Conservation (phyloP, 78 protist genomes). For the Dictyostelium capitatum region DNA sequence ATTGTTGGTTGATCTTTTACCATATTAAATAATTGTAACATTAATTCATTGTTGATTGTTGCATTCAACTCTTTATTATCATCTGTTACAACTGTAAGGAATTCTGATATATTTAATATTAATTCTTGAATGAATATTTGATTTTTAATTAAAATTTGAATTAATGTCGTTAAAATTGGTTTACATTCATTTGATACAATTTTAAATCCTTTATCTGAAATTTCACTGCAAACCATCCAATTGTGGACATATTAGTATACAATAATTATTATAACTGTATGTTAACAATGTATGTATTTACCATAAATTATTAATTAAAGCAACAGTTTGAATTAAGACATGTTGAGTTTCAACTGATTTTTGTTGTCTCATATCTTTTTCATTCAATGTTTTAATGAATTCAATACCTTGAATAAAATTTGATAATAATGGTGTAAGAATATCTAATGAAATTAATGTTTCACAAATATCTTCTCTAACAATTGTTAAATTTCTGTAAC, state of each 20-base stretch:
- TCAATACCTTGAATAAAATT: conserved; percentile 17
- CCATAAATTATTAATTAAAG: conserved; percentile 54
- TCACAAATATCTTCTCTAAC: conserved; percentile 1
- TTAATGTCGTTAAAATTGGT: background rate
- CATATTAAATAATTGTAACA: conserved; percentile 20
- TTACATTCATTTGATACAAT: conserved; percentile 16
- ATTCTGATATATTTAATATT: conserved; percentile 20
- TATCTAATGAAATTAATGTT: conserved; percentile 8
- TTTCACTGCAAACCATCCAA: no score
- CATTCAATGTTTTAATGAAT: background rate
- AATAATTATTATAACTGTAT: no score
- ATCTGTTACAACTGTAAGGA: conserved; percentile 56
- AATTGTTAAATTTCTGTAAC: conserved; percentile 16
- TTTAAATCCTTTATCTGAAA: conserved; percentile 49
- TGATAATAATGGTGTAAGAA: conserved; percentile 38
- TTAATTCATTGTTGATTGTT: background rate
- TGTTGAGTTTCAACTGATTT: conserved; percentile 54
- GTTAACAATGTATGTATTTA: no score
- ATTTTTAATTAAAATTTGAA: conserved; percentile 21
- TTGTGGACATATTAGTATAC: no score
- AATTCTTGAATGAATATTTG: conserved; percentile 20
- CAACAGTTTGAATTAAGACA: conserved; percentile 40
- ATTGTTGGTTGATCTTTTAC: conserved; percentile 1
- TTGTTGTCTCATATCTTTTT: conserved; percentile 3
- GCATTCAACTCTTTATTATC: conserved; percentile 7